Percentiles rank a stretch among this genome's conserved stretches.
These are phyloP conservation scores for Dioszegia crocea DNA, from an alignment of 768 basidiomycete genomes.

Conservation along the genomic window DNA sequence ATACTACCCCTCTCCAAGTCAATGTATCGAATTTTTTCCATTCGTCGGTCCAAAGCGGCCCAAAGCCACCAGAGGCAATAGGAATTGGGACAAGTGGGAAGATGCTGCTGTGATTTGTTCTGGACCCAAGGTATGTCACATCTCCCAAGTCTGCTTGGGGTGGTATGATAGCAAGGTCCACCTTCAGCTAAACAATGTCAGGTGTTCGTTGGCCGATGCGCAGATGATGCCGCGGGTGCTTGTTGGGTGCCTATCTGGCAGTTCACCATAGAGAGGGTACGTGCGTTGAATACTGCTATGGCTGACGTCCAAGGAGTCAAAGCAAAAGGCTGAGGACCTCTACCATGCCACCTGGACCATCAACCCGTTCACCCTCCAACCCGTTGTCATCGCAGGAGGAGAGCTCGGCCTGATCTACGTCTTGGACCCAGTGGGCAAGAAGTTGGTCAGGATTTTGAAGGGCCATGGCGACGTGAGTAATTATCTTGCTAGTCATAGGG, in stretches of 20 bases:
- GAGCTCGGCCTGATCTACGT: slow-evolving; percentile 29
- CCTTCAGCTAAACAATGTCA: background rate
- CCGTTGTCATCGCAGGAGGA: slow-evolving; percentile 34
- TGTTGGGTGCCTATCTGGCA: slow-evolving; percentile 7
- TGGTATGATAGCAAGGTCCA: too few species aligned
- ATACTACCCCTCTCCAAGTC: too few species aligned
- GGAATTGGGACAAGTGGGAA: slow-evolving; percentile 2
- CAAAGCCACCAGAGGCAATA: background rate
- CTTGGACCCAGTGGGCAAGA: slow-evolving; percentile 9
- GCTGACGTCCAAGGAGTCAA: background rate
- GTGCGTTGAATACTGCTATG: background rate
- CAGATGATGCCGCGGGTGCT: background rate
- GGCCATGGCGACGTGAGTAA: slow-evolving; percentile 43
- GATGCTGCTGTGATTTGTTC: background rate
- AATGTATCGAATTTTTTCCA: slow-evolving; percentile 7
- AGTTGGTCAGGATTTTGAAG: slow-evolving; percentile 18
- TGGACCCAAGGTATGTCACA: background rate
- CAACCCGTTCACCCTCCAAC: slow-evolving; percentile 25
- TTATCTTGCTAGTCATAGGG: background rate
- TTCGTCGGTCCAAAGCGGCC: slow-evolving; percentile 4
- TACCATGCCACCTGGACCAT: slow-evolving; percentile 35
- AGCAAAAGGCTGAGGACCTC: slow-evolving; percentile 16
- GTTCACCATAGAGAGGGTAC: background rate
- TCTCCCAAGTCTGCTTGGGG: too few species aligned
- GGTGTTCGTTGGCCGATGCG: background rate